Conservation (phyloP, 1,284 basidiomycete species). For the Boletellus deceptivus region DNA sequence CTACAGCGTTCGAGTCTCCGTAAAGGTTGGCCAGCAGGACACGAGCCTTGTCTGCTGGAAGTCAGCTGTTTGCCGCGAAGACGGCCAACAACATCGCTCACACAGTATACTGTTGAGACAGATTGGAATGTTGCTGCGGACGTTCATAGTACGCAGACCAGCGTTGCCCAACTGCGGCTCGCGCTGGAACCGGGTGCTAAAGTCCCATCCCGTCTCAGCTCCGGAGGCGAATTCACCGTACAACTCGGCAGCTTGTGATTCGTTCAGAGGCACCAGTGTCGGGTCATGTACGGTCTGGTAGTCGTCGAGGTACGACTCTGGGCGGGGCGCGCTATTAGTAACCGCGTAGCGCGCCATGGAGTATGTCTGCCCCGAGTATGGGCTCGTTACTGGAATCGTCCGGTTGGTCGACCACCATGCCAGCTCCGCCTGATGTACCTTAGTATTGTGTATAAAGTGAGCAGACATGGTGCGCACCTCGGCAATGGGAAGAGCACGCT, state of each 20-base stretch:
- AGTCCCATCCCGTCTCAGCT: slow-evolving; percentile 39
- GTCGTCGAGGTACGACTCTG: slow-evolving; percentile 80
- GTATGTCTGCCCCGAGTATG: slow-evolving; percentile 66
- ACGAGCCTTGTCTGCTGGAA: slow-evolving; percentile 58
- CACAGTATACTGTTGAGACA: slow-evolving; percentile 85
- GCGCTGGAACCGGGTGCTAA: slow-evolving; percentile 41
- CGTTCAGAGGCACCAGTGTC: slow-evolving; percentile 52
- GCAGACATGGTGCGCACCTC: slow-evolving; percentile 38
- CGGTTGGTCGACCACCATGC: slow-evolving; percentile 82
- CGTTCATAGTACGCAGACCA: slow-evolving; percentile 70
- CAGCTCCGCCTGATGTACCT: slow-evolving; percentile 60
- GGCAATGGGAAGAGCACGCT: slow-evolving; percentile 60
- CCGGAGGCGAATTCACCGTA: slow-evolving; percentile 87
- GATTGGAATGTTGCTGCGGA: slow-evolving; percentile 68
- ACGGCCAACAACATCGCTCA: slow-evolving; percentile 38
- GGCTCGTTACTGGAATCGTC: slow-evolving; percentile 69
- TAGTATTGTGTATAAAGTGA: slow-evolving; percentile 37
- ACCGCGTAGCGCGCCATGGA: slow-evolving; percentile 73
- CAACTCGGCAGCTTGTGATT: slow-evolving; percentile 59
- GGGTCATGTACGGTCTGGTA: slow-evolving; percentile 74
- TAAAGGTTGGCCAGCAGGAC: slow-evolving; percentile 67
- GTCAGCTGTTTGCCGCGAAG: neutral
- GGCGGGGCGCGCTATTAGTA: slow-evolving; percentile 83
- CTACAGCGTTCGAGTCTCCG: slow-evolving; percentile 41
- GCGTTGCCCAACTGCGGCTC: slow-evolving; percentile 49